Conservation (phyloP, 2,329 filamentous ascomycete species). For the Ilyonectria sp. region DNA sequence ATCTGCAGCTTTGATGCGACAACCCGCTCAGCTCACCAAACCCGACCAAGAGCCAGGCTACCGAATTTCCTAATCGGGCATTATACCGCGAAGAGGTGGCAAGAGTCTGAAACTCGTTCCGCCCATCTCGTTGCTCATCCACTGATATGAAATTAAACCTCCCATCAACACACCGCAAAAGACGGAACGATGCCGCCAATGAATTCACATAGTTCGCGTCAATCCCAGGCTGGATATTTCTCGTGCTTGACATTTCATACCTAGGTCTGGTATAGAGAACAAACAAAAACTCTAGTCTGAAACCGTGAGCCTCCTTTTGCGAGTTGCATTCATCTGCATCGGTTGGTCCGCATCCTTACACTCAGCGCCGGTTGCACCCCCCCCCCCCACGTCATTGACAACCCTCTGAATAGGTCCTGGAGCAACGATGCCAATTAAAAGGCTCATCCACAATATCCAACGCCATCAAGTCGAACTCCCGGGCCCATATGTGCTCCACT, state of each 20-base stretch:
- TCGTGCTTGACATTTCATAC: background rate
- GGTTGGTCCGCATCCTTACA: background rate
- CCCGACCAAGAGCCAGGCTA: background rate
- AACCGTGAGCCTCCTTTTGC: background rate
- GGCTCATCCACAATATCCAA: constrained; percentile 38
- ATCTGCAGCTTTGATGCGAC: background rate
- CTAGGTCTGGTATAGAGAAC: background rate
- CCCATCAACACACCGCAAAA: background rate
- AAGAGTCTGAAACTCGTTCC: background rate
- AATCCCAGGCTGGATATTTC: background rate
- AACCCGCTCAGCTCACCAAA: background rate
- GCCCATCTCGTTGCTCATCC: background rate
- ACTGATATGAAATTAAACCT: background rate
- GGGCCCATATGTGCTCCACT: constrained; percentile 29
- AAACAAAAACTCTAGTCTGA: constrained; percentile 3
- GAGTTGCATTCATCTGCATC: background rate
- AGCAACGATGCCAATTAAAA: constrained; percentile 17
- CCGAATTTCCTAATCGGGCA: constrained; percentile 10
- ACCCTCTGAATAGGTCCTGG: background rate
- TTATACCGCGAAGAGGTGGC: constrained; percentile 13
- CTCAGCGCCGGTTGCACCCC: background rate
- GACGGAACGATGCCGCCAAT: background rate
- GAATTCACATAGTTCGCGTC: background rate
- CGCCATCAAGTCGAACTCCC: constrained; percentile 30
- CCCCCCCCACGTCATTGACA: background rate